Conservation (phyloP, 2,329 filamentous ascomycete genomes). For the Aureobasidium pullulans region DNA sequence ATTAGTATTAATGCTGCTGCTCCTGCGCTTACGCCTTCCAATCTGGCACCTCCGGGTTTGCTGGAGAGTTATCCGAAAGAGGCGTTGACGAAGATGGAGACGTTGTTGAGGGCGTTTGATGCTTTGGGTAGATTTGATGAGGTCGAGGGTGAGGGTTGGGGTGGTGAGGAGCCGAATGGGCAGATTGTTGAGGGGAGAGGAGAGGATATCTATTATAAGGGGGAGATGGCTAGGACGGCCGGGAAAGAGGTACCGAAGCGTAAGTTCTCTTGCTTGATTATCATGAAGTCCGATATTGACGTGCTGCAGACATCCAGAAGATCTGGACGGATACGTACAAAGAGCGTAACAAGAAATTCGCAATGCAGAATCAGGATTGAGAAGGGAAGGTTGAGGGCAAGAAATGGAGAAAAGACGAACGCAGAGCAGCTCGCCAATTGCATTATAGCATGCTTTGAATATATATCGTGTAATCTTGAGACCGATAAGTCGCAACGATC, state of each 20-base stretch:
- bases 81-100: slow-evolving; percentile 34
- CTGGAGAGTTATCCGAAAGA: slow-evolving; percentile 31
- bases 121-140: slow-evolving; percentile 24
- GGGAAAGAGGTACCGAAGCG: slow-evolving; percentile 17
- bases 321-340: slow-evolving; percentile 24
- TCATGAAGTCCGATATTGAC: neutral
- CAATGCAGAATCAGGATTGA: neutral
- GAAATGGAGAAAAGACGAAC: no score
- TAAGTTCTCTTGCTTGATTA: neutral
- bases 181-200: slow-evolving; percentile 24
- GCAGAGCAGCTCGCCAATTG: no score
- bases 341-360: slow-evolving; percentile 23
- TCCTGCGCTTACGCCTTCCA: slow-evolving; percentile 33
- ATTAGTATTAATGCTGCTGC: slow-evolving; percentile 36
- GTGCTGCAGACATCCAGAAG: slow-evolving; percentile 15
- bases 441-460: no score
- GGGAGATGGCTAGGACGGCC: slow-evolving; percentile 17
- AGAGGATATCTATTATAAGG: slow-evolving; percentile 22
- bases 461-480: no score
- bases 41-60: slow-evolving; percentile 32
- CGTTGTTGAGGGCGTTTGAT: slow-evolving; percentile 34
- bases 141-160: slow-evolving; percentile 23
- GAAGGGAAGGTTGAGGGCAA: neutral
- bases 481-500: no score
- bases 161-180: slow-evolving; percentile 20